Evolutionary conservation across 306 rosid species (phyloP), one percentile per base, ranked within the genome.

Genomic region (Prosopis cineraria): DNA sequence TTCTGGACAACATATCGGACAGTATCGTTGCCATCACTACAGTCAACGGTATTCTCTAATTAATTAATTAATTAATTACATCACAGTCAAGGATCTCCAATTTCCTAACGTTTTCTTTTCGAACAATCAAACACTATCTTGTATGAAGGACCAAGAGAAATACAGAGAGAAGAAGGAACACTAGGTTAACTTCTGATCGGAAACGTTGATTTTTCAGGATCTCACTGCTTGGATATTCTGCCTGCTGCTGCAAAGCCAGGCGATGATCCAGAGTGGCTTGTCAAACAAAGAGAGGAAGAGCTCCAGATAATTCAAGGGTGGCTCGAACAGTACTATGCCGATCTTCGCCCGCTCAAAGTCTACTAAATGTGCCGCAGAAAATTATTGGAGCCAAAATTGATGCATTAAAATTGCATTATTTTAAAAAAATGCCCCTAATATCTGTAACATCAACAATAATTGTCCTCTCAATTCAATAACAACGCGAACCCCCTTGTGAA

Each of bases 231-330:
- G 60, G 89, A 87, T 76, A 79, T 89, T 70, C 44, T 20, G n/a
- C 3, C n/a, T n/a, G 24, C 17, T n/a, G n/a, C n/a, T n/a, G 72
- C 84, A 79, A 34, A 5, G 0, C 11, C 73, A 68, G 63, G 48
- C 9, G 91, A 89, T 77, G n/a, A n/a, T n/a, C 91, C 91, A 55
- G 77, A 27, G 37, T 87, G 89, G 93, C 44, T 89, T 59, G 76
- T 81, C 6, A 43, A 78, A 58, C 87, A 83, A 58, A 47, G 93
- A 65, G 63, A 82, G 71, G 73, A 52, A 37, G 90, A 84, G 73
- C 10, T 82, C 6, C 1, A 52, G 10, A 82, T 88, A 25, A 85
- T 87, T n/a, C 66, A 67, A 69, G 79, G 73, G n/a, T 90, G 93
- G 91, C 78, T 90, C 36, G 11, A 33, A 1, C 72, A 85, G 19